phyloP scores from a whole-genome alignment of 208 protist genomes.

The Naegleria gruberi region DNA sequence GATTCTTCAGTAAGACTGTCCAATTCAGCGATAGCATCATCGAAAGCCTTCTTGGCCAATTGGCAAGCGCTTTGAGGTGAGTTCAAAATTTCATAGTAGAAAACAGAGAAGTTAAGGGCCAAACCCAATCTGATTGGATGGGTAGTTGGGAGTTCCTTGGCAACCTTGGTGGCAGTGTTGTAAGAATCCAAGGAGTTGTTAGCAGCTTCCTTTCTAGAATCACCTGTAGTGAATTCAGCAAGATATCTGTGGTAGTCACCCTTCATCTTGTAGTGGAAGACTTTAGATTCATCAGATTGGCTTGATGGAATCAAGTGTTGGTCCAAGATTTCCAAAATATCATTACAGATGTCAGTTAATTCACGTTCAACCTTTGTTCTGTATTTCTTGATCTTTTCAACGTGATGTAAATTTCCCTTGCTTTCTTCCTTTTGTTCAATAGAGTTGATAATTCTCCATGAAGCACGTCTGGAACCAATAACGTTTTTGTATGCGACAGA shows the following conservation, averaged over 20 bases:
- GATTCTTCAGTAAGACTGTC: conserved; percentile 93
- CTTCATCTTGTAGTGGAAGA: conserved; percentile 92
- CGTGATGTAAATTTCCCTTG: conserved; percentile 57
- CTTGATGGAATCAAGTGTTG: conserved; percentile 89
- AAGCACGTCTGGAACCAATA: conserved; percentile 94
- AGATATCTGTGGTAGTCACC: conserved; percentile 94
- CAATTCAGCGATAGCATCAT: conserved; percentile 91
- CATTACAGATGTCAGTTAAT: conserved; percentile 92
- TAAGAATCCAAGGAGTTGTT: conserved; percentile 58
- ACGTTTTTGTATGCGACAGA: conserved; percentile 99
- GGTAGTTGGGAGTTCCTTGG: conserved; percentile 68
- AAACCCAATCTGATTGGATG: conserved; percentile 97
- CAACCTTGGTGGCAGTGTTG: conserved; percentile 43
- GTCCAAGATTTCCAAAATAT: conserved; percentile 90
- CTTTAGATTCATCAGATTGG: conserved; percentile 70
- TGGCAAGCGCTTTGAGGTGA: conserved; percentile 85
- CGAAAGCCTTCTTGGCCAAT: conserved; percentile 92
- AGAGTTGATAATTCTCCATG: conserved; percentile 94
- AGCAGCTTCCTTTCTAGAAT: conserved; percentile 49
- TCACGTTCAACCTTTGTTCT: conserved; percentile 90
- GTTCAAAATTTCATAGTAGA: conserved; percentile 99
- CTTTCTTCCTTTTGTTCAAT: conserved; percentile 92
- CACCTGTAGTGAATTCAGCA: conserved; percentile 85
- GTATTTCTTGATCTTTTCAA: conserved; percentile 80
- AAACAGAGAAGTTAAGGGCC: conserved; percentile 98